Percentiles rank a stretch among this genome's conserved stretches.
phyloP scores from a whole-genome alignment of 345 rosid species.

The Ricinus communis region DNA sequence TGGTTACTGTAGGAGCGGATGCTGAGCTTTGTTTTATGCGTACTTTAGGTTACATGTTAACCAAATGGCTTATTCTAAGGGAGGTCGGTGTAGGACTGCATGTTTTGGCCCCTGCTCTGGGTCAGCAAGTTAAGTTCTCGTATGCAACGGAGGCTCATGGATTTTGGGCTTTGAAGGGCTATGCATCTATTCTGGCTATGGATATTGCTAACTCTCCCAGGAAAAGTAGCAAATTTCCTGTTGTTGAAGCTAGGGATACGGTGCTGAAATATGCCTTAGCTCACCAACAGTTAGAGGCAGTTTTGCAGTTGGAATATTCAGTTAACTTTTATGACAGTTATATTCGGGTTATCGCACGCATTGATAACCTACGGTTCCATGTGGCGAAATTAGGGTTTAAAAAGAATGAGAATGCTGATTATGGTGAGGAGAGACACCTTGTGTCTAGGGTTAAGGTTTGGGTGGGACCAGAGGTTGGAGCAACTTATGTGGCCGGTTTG shows the following conservation, averaged over 20 bases:
- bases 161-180: conserved; percentile 73
- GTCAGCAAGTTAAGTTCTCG: conserved; percentile 46
- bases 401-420: conserved; percentile 33
- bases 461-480: conserved; percentile 86
- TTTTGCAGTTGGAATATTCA: conserved; percentile 66
- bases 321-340: conserved; percentile 53
- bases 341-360: conserved; percentile 61
- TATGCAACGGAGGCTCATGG: conserved; percentile 81
- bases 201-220: conserved; percentile 34
- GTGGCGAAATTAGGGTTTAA: conserved; percentile 60
- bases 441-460: conserved; percentile 64
- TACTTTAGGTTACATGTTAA: conserved; percentile 63
- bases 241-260: conserved; percentile 54
- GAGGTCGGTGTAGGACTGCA: conserved; percentile 65
- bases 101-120: conserved; percentile 30
- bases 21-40: conserved; percentile 73
- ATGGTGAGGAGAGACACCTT: conserved; percentile 52
- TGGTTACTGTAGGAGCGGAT: conserved; percentile 63
- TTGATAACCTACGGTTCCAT: conserved; percentile 77
- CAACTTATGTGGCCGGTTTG: conserved; percentile 63
- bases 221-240: conserved; percentile 34
- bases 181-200: conserved; percentile 63
- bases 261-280: conserved; percentile 72
- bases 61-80: conserved; percentile 74
- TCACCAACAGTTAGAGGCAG: conserved; percentile 78